Base-by-base conservation (phyloP, 2,329 filamentous ascomycete genomes). In the Pezizomycotina sp. region DNA sequence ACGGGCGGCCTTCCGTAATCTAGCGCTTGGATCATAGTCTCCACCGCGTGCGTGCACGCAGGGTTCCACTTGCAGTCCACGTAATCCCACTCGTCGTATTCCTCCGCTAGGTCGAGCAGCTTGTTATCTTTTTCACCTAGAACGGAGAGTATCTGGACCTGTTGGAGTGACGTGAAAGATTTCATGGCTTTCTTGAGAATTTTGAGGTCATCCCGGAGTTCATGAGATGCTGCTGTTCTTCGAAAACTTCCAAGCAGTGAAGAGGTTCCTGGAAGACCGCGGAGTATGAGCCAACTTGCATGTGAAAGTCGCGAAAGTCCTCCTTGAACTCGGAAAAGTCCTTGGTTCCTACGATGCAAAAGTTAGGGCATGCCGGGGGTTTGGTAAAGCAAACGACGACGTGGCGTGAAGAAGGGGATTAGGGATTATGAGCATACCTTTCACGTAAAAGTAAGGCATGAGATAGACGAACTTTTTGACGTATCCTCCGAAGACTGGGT, bases 141-240 rank as follows among this genome's bases (percentile, higher is more conserved):
- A 8, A 76, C 57, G 4, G 69, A 65, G 16, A 77, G 62, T 9
- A 78, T 63, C 43, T 76, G 71, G 32, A 77, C 63, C 50, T 76
- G 67, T 48, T 74, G 68, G 7, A 78, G 60, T 18, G 63, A 62
- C 2, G 62, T 65, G 49, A 77, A 77, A 2, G 65, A 64, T 21
- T 58, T 56, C 43, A 74, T 62, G 12, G 69, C 69, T 38, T 62
- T 61, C 40, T 61, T 65, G 21, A 75, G 55, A 12, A 68, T 59
- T 9, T 54, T 52, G 24, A 63, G 58, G 48, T 75, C 71, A 42
- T 65, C 59, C 61, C 54, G 2, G 59, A 60, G 23, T 58, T 53
- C 34, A 72, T 55, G 26, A 75, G 61, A 12, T 60, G 57, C 35
- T 56, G 56, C 44, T 69, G 66, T 45, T 69, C 65, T 19, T 57